Evolutionary conservation across 768 basidiomycete species (phyloP), one percentile per base, ranked within the genome.

Genomic region (Gymnopilus dilepis): DNA sequence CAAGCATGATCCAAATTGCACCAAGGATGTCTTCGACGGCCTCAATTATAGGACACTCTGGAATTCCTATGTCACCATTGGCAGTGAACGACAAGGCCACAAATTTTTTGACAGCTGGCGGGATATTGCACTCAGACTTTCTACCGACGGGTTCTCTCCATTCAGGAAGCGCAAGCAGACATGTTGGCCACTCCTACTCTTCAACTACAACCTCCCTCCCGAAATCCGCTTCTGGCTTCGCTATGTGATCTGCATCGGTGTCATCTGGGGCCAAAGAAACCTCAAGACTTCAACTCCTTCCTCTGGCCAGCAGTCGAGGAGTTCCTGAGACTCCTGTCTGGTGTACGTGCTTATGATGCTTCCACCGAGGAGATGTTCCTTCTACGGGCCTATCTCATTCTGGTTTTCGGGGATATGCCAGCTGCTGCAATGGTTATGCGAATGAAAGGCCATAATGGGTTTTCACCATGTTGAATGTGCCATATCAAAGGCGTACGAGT

Each of bases 251-350:
- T 72, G 70, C 31, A 41, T 82, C 8, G 78, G 80, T 13, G 69
- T 82, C 48, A 80, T 85, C 43, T 81, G 1, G 80, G 83, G 0
- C 82, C 81, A 0, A 74, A 76, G n/a, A 76, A 77, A 38, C 79
- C 82, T 0, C 68, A 73, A n/a, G 78, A 83, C 59, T 30, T 76
- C 1, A 75, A 76, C 43, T 84, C 83, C 0, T 85, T 83, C 52
- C 65, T 78, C 0, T 74, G 65, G 47, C 83, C 81, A 0, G 53
- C 80, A 3, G 62, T 80, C 2, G 60, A 79, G n/a, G 81, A 84
- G 59, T 61, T 77, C 6, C 28, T 74, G 0, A 52, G 67, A 15
- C 73, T 83, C 0, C 74, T 71, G 0, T 17, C 58, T n/a, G 82
- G 82, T 3, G 70, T 83, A 4, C 26, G 17, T 1, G 74, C 79